phyloP scores from a whole-genome alignment of 2,329 filamentous ascomycete species.

The Microdochium trichocladiopsis region DNA sequence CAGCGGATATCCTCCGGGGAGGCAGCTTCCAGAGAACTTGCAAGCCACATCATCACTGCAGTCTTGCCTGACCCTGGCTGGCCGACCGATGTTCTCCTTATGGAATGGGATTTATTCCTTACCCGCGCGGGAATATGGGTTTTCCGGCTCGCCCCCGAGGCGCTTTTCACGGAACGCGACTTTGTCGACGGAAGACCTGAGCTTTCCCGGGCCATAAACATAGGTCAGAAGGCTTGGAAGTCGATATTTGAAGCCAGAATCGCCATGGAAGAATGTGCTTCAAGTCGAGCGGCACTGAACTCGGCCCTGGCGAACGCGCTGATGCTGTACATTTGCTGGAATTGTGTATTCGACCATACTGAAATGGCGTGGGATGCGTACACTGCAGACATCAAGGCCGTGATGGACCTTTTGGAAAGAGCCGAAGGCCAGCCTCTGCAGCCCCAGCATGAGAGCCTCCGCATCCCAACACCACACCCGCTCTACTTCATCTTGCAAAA shows the following conservation, averaged over 20 bases:
- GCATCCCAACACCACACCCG: not conserved
- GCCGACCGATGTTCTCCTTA: not conserved
- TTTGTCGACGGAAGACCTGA: not conserved
- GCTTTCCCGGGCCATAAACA: not conserved
- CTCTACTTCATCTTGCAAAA: not conserved
- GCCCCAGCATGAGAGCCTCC: not conserved
- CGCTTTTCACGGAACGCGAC: not conserved
- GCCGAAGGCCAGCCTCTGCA: not conserved
- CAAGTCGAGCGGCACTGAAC: not conserved
- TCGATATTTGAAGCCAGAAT: not conserved
- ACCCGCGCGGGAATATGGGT: not conserved
- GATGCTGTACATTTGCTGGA: not conserved
- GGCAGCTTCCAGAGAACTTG: not conserved
- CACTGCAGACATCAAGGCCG: not conserved
- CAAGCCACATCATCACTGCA: not conserved
- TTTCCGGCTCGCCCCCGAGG: not conserved
- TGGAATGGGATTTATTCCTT: not conserved
- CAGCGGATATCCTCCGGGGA: not conserved
- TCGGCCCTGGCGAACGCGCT: not conserved
- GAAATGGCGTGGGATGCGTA: not conserved
- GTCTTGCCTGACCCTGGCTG: not conserved
- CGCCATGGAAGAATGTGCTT: not conserved
- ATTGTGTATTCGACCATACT: not conserved
- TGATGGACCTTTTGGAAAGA: not conserved
- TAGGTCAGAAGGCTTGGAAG: not conserved